Evolutionary conservation across 805 yeast species (phyloP).

Genomic region (Starmerella ratchasimensis): DNA sequence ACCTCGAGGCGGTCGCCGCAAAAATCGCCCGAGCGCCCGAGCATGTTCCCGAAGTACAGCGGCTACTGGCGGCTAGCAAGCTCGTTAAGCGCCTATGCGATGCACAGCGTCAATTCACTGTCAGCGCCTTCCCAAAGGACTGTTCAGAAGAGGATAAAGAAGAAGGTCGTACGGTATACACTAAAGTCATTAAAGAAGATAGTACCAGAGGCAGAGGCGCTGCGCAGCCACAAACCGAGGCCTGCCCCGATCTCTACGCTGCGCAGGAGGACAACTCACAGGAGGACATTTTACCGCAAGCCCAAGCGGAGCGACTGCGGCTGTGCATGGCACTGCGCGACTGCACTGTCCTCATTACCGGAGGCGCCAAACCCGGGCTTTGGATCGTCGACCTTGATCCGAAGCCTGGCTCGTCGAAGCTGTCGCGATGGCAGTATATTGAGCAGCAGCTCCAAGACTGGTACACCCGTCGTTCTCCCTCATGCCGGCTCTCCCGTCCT

Average conservation of each 20-base stretch:
- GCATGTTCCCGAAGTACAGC: slow-evolving; percentile 9
- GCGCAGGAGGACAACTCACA: too few species aligned
- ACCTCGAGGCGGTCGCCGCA: slow-evolving; percentile 3
- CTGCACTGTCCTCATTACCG: slow-evolving; percentile 37
- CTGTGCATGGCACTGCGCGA: slow-evolving; percentile 40
- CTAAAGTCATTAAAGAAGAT: too few species aligned
- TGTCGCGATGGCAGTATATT: slow-evolving; percentile 35
- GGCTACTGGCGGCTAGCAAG: slow-evolving; percentile 12
- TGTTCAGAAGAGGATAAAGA: too few species aligned
- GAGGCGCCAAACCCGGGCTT: slow-evolving; percentile 27
- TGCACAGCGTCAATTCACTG: slow-evolving; percentile 18
- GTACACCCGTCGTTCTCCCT: slow-evolving; percentile 3
- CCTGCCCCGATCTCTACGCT: too few species aligned
- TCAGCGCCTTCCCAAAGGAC: too few species aligned
- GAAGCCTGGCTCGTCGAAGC: slow-evolving; percentile 31
- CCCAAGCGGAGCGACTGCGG: too few species aligned
- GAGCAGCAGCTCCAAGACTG: slow-evolving; percentile 25
- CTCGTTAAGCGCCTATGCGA: slow-evolving; percentile 22
- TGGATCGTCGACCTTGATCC: slow-evolving; percentile 41
- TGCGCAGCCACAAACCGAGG: too few species aligned
- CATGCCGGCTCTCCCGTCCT: slow-evolving; percentile 16
- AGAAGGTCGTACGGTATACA: too few species aligned
- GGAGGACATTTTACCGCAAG: too few species aligned
- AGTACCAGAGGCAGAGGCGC: too few species aligned
- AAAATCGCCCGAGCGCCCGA: not conserved